Percentiles rank a stretch among this genome's conserved stretches.
Conservation (phyloP, 2,329 filamentous ascomycete genomes). For the Phialocephala sp. region DNA sequence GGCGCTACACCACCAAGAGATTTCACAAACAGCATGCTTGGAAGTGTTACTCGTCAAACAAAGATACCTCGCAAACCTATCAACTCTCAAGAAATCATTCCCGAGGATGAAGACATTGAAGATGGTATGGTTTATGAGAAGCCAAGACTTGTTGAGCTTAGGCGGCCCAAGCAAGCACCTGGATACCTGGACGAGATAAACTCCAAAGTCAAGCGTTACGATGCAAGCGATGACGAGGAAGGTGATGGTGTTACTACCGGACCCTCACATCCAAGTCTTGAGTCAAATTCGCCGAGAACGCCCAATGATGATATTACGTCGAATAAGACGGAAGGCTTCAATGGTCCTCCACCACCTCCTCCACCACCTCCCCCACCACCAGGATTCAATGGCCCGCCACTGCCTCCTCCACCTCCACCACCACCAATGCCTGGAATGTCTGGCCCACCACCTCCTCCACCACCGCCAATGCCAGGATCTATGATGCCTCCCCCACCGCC, state of each 20-base stretch:
- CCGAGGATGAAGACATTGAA: slow-evolving; percentile 51
- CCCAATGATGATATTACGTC: slow-evolving; percentile 41
- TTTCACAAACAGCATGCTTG: slow-evolving; percentile 75
- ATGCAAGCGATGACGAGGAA: slow-evolving; percentile 54
- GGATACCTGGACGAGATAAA: slow-evolving; percentile 74
- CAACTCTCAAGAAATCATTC: slow-evolving; percentile 43
- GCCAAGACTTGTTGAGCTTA: slow-evolving; percentile 79
- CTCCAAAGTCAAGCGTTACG: slow-evolving; percentile 74
- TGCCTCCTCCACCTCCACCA: slow-evolving; percentile 46
- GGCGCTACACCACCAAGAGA: slow-evolving; percentile 59
- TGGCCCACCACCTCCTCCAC: slow-evolving; percentile 49
- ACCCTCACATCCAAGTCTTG: slow-evolving; percentile 75
- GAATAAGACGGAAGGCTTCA: slow-evolving; percentile 38
- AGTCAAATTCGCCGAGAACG: slow-evolving; percentile 68
- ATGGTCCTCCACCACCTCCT: slow-evolving; percentile 45
- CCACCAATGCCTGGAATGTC: slow-evolving; percentile 51
- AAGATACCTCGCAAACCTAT: slow-evolving; percentile 62
- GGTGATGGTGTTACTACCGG: slow-evolving; percentile 75
- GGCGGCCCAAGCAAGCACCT: slow-evolving; percentile 65
- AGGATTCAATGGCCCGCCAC: slow-evolving; percentile 44
- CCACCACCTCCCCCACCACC: slow-evolving; percentile 49
- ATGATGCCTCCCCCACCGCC: slow-evolving; percentile 56
- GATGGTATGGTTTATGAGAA: slow-evolving; percentile 66
- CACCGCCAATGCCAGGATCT: slow-evolving; percentile 48
- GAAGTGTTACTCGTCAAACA: slow-evolving; percentile 69